Conservation (phyloP, 495 filamentous ascomycete genomes). For the Lophiotrema nucula region DNA sequence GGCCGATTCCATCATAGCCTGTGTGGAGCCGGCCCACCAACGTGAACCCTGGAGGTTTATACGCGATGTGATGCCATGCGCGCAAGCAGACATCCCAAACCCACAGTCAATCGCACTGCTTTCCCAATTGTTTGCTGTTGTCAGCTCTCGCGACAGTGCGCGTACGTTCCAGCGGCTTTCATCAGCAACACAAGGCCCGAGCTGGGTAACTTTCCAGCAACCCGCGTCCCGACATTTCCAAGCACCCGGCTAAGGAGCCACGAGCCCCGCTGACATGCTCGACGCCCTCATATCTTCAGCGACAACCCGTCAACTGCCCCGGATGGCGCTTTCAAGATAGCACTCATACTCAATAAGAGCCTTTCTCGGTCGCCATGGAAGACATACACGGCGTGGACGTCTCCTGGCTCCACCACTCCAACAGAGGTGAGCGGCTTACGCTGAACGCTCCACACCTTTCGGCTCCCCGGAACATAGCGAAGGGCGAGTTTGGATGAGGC, state of each 20-base stretch:
- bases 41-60: too few species aligned
- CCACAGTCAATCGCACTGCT: too few species aligned
- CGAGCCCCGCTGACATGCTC: constrained; percentile 31
- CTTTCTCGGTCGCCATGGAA: constrained; percentile 50
- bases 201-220: not conserved
- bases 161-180: not conserved
- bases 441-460: not conserved
- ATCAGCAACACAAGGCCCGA: constrained; percentile 2
- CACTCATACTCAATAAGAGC: not conserved
- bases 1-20: not conserved
- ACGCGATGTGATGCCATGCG: too few species aligned
- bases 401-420: constrained; percentile 68
- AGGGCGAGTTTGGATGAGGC: not conserved
- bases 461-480: not conserved
- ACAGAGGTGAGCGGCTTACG: constrained; percentile 52
- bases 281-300: constrained; percentile 5
- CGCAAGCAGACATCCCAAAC: too few species aligned
- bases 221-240: not conserved
- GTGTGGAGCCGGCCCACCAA: not conserved
- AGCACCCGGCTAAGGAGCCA: constrained; percentile 16
- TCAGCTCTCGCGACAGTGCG: not conserved
- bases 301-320: not conserved
- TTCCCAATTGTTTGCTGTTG: not conserved
- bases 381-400: constrained; percentile 65
- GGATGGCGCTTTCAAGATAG: constrained; percentile 22